phyloP scores from a whole-genome alignment of 1,139 yeast genomes.

The Pichia sp. region DNA sequence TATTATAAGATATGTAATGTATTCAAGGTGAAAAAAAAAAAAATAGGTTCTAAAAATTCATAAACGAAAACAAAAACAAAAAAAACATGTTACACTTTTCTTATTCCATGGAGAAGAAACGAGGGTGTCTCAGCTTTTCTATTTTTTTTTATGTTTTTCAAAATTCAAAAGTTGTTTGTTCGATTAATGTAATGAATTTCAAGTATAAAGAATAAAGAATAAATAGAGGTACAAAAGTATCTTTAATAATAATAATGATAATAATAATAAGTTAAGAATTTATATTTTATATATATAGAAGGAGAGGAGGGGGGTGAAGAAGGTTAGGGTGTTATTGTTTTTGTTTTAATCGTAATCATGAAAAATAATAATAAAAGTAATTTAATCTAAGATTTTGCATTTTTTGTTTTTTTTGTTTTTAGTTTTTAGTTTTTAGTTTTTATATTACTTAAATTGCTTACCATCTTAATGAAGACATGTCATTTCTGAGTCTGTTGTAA shows the following conservation, averaged over 20 bases:
- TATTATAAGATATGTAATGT: too few relatives aligned
- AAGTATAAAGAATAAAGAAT: neutral
- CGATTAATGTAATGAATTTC: neutral
- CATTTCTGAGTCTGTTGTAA: constrained; percentile 79
- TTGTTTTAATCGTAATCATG: neutral
- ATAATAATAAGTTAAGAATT: neutral
- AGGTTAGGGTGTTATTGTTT: neutral
- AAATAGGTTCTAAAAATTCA: neutral
- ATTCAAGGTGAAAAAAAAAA: neutral
- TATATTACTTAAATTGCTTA: constrained; percentile 21
- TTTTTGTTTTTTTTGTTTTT: neutral
- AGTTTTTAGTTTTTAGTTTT: neutral
- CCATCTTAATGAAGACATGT: constrained; percentile 84
- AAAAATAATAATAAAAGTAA: neutral
- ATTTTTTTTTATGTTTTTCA: neutral
- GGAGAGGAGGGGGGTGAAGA: neutral
- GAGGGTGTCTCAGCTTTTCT: neutral
- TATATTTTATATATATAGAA: constrained; percentile 2
- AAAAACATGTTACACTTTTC: neutral
- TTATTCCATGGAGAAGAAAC: neutral
- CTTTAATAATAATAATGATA: neutral
- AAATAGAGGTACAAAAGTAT: neutral
- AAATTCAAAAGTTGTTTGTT: neutral
- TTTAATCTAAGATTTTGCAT: neutral
- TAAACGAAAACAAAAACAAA: neutral